Percentiles rank a stretch among this genome's conserved stretches.
phyloP scores from a whole-genome alignment of 2,329 filamentous ascomycete species.

The Paecilomyces sp. region DNA sequence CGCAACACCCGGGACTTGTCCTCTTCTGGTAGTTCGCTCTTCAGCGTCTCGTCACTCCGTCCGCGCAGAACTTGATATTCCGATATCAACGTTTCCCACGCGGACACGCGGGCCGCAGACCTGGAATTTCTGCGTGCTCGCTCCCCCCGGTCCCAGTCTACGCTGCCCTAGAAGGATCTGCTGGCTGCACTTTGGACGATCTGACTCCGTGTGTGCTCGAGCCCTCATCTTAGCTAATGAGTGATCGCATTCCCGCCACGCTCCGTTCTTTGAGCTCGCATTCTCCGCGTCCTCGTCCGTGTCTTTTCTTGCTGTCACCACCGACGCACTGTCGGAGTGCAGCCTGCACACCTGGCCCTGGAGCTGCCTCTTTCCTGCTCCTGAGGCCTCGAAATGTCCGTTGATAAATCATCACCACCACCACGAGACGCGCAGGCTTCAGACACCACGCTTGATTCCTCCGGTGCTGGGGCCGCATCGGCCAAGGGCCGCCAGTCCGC shows the following conservation, averaged over 20 bases:
- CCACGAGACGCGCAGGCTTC: constrained; percentile 19
- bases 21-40: not conserved
- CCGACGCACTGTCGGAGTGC: constrained; percentile 10
- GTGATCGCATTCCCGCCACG: constrained; percentile 17
- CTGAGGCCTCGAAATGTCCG: constrained; percentile 23
- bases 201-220: not conserved
- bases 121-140: not conserved
- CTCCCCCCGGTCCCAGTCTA: not conserved
- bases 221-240: constrained; percentile 6
- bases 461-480: constrained; percentile 9
- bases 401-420: constrained; percentile 17
- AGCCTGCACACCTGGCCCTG: constrained; percentile 8
- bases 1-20: not conserved
- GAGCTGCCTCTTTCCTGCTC: constrained; percentile 1
- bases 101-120: not conserved
- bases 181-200: not conserved
- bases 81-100: not conserved
- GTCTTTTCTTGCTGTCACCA: constrained; percentile 10
- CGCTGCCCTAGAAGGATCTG: not conserved
- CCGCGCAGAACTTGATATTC: not conserved
- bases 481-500: constrained; percentile 12
- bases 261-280: constrained; percentile 18
- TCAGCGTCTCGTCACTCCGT: not conserved
- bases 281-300: constrained; percentile 15
- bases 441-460: constrained; percentile 19